Evolutionary conservation across 306 rosid genomes (phyloP), one percentile per base, ranked within the genome.

Genomic region (Sindora glabra): DNA sequence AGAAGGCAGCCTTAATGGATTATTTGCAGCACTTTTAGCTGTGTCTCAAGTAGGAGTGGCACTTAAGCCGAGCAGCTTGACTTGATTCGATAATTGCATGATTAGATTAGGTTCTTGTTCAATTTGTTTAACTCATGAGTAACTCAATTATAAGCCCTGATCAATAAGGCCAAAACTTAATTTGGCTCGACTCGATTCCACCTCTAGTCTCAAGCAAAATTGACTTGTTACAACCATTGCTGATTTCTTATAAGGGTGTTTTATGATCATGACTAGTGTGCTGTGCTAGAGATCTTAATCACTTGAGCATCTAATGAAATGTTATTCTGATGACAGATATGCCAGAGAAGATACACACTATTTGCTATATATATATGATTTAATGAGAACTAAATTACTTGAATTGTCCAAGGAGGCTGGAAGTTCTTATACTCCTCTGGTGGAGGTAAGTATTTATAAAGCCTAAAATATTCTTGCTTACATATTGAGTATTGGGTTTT

Each of bases 301-400:
- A 36, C 53, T 33, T 41, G 1, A 12, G 42, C 40, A 67, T 78
- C 72, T 80, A 63, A 85, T 59, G 42, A 10, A 30, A 34, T 76
- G 17, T 76, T 67, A 15, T 65, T 74, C 37, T 71, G 66, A 60
- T 78, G 59, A 64, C 81, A 92, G 99, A 77, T 92, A 92, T 75
- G 99, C 90, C 61, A 78, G 95, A 82, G 99, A 92, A 80, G 96
- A 92, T 80, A 92, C 99, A 21, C 99, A 92, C 73, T 89, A 86
- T 77, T 80, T 92, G 65, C 69, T 92, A 64, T 68, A 92, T 71
- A 82, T 92, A 66, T 82, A 89, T 69, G 96, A 92, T 74, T 67
- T 76, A 64, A 82, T 89, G 96, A 78, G 89, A 74, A 71, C 72
- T 70, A 63, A 78, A 57, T 71, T 92, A 68, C 42, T 56, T 56